These are phyloP conservation scores for Protostelium mycophagum DNA, from an alignment of 78 protist genomes.

Conservation along the genomic window DNA sequence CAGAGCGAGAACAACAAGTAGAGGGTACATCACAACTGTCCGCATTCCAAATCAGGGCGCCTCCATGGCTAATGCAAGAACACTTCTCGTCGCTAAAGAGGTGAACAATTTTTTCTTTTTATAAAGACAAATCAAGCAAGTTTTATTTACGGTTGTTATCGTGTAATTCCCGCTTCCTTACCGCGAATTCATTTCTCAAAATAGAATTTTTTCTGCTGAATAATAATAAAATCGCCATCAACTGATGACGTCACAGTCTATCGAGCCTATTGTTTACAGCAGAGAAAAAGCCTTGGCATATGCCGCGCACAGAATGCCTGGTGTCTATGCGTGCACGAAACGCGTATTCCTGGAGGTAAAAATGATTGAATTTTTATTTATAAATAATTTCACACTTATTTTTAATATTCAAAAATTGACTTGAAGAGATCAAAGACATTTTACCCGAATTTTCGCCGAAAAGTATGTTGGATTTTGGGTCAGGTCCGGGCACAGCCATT, in stretches of 20 bases:
- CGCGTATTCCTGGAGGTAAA: conserved; percentile 55
- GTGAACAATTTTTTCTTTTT: background rate
- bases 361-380: background rate
- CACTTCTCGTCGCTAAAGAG: background rate
- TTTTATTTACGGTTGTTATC: background rate
- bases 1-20: background rate
- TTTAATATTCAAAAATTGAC: background rate
- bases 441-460: conserved; percentile 47
- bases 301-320: conserved; percentile 59
- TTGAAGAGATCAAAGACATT: background rate
- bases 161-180: no score
- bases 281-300: conserved; percentile 49
- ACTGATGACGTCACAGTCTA: background rate
- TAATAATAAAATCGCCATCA: no score
- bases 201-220: no score
- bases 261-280: conserved; percentile 24
- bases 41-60: background rate
- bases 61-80: background rate
- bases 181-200: no score
- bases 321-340: conserved; percentile 59
- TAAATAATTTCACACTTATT: background rate
- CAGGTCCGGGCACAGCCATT: conserved; percentile 69
- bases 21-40: background rate
- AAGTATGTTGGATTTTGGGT: conserved; percentile 56
- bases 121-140: no score